Evolutionary conservation across 306 rosid genomes (phyloP).

Genomic region (Lathyrus oleraceus): DNA sequence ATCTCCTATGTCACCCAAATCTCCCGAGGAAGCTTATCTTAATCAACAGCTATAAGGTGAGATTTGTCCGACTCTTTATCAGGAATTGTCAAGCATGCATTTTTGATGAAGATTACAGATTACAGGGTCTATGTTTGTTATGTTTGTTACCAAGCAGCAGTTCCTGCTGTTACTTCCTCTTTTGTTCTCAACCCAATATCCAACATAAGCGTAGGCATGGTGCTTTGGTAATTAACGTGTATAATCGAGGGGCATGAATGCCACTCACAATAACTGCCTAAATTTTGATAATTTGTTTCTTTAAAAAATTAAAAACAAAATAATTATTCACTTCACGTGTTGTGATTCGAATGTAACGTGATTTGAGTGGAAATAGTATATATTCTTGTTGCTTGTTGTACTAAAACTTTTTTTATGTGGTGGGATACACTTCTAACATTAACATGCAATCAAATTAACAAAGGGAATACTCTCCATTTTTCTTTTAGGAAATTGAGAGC

Average conservation of each 20-base stretch:
- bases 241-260: background rate
- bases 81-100: conserved; percentile 9
- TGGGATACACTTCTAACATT: background rate
- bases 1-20: conserved; percentile 60
- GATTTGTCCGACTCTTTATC: conserved; percentile 13
- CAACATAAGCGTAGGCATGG: conserved; percentile 6
- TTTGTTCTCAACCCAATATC: conserved; percentile 20
- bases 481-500: too few relatives aligned
- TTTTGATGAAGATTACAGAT: conserved; percentile 20
- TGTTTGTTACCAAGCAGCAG: conserved; percentile 13
- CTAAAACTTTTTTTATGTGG: background rate
- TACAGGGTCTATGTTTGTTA: background rate
- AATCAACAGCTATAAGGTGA: conserved; percentile 70
- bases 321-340: background rate
- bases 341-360: conserved; percentile 6
- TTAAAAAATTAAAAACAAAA: background rate
- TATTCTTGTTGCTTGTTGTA: background rate
- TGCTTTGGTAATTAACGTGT: conserved; percentile 16
- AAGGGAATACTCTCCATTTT: background rate
- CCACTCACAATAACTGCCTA: background rate
- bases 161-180: background rate
- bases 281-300: background rate
- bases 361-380: background rate
- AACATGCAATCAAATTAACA: background rate
- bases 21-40: conserved; percentile 68